phyloP scores from a whole-genome alignment of 148 eudicot genomes.

The Persicaria tinctoria region DNA sequence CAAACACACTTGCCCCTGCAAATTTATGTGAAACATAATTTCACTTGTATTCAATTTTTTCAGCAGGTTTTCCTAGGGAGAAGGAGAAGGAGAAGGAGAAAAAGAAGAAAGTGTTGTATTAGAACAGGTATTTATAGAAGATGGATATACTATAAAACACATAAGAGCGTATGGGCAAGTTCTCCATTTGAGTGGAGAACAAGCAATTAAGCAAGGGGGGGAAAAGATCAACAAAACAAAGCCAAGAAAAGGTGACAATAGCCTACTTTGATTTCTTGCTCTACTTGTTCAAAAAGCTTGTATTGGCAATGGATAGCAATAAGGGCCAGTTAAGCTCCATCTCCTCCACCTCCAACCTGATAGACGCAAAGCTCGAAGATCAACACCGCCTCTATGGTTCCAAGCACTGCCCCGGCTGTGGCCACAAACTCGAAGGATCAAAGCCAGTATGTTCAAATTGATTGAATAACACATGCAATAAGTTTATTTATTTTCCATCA shows the following conservation, averaged over 20 bases:
- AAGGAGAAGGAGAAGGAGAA: background rate
- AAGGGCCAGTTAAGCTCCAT: constrained; percentile 39
- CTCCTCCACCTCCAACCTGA: constrained; percentile 69
- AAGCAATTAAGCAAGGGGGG: constrained; percentile 23
- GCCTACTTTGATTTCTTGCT: background rate
- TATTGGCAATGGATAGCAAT: constrained; percentile 27
- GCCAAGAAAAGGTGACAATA: background rate
- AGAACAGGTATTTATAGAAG: background rate
- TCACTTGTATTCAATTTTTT: background rate
- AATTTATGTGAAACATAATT: too few species aligned
- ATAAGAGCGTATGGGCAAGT: background rate
- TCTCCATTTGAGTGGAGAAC: constrained; percentile 25
- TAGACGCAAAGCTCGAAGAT: constrained; percentile 93
- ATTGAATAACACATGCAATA: background rate
- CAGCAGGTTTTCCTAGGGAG: background rate
- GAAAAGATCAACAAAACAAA: background rate
- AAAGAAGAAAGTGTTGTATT: background rate
- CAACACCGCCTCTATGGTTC: constrained; percentile 79
- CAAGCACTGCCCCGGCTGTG: constrained; percentile 92
- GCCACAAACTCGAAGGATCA: constrained; percentile 76
- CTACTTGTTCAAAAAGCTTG: background rate
- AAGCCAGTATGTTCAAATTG: constrained; percentile 58
- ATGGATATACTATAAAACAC: background rate
- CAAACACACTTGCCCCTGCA: background rate
- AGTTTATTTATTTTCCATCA: background rate